A percentile compares a stretch with the other conserved stretches of the same genome.
phyloP scores from a whole-genome alignment of 768 basidiomycete genomes.

The Tricholoma saponaceum region DNA sequence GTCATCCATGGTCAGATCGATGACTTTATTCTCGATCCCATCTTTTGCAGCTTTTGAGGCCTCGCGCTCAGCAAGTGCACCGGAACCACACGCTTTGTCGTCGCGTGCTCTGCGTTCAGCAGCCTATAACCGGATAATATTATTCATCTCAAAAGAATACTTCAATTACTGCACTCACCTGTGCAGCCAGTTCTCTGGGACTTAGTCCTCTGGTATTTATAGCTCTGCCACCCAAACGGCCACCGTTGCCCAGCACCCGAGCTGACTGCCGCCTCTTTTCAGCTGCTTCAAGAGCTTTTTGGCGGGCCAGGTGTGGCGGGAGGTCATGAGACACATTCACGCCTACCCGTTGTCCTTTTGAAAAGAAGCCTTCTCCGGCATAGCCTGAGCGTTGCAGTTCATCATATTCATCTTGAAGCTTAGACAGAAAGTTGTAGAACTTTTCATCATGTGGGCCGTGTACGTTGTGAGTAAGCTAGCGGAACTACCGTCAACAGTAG shows the following conservation, averaged over 20 bases:
- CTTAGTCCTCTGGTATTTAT: constrained; percentile 38
- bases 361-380: constrained; percentile 87
- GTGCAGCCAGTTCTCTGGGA: constrained; percentile 70
- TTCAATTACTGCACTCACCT: constrained; percentile 35
- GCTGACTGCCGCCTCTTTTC: constrained; percentile 59
- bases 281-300: constrained; percentile 73
- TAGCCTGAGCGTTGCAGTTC: constrained; percentile 77
- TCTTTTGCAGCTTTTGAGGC: constrained; percentile 66
- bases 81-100: constrained; percentile 71
- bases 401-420: constrained; percentile 83
- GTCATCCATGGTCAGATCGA: constrained; percentile 52
- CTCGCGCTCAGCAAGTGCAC: constrained; percentile 50
- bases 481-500: constrained; percentile 2
- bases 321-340: constrained; percentile 61
- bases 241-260: constrained; percentile 44
- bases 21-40: constrained; percentile 55
- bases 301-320: constrained; percentile 58
- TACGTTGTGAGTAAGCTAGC: constrained; percentile 81
- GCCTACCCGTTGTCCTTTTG: constrained; percentile 72
- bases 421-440: constrained; percentile 70
- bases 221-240: constrained; percentile 49
- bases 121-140: constrained; percentile 47
- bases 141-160: constrained; percentile 1
- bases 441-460: constrained; percentile 88
- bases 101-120: constrained; percentile 77